These are phyloP conservation scores for Quercus suber DNA, from an alignment of 306 rosid genomes.

Conservation along the genomic window DNA sequence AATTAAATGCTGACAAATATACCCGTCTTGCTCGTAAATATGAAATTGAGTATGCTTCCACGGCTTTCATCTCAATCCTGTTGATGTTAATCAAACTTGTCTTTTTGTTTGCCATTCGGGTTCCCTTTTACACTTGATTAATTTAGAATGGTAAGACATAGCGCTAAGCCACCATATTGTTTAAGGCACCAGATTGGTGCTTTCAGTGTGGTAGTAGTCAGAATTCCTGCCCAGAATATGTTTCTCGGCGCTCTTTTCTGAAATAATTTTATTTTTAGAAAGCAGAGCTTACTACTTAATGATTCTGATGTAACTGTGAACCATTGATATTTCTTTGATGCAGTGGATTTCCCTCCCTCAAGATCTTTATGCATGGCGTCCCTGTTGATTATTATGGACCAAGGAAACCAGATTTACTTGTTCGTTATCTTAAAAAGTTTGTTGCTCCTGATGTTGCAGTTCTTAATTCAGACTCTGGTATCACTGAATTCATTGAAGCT, in stretches of 20 bases:
- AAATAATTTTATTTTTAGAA: background rate
- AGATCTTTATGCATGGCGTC: conserved; percentile 72
- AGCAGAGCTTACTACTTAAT: background rate
- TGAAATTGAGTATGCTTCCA: conserved; percentile 62
- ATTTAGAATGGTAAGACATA: background rate
- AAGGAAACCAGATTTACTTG: conserved; percentile 82
- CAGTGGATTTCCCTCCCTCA: conserved; percentile 79
- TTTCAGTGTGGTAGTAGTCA: background rate
- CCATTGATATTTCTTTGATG: conserved; percentile 22
- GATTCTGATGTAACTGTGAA: conserved; percentile 1
- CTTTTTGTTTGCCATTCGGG: background rate
- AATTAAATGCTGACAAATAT: conserved; percentile 84
- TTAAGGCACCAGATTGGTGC: too few species aligned
- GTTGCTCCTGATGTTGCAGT: conserved; percentile 80
- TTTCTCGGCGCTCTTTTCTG: background rate
- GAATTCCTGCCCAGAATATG: background rate
- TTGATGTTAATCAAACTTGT: background rate
- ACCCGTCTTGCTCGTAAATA: conserved; percentile 61
- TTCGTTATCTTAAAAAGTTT: conserved; percentile 80
- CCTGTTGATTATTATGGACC: conserved; percentile 84
- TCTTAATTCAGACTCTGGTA: conserved; percentile 81
- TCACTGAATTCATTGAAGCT: conserved; percentile 58
- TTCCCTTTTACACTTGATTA: conserved; percentile 10
- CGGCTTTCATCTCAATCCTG: background rate
- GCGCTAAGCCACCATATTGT: background rate